Conservation (phyloP, 495 filamentous ascomycete species). For the Sabuloglossum arenarium region DNA sequence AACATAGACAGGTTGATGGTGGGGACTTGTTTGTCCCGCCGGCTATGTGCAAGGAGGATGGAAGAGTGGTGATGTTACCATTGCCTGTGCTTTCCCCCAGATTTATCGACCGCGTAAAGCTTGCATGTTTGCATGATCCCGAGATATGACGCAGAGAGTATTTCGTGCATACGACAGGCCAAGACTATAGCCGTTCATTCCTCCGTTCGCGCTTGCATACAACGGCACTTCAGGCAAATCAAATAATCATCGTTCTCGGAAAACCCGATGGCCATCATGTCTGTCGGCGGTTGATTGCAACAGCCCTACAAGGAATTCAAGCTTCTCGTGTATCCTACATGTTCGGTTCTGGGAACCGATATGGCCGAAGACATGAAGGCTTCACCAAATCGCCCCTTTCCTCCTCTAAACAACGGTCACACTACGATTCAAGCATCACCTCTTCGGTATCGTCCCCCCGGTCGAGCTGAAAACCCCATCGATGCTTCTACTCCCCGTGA, state of each 20-base stretch:
- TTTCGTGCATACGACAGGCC: too few relatives aligned
- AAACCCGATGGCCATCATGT: background rate
- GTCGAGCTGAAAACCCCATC: conserved; percentile 22
- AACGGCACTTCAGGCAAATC: too few relatives aligned
- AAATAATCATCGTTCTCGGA: background rate
- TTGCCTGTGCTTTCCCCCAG: too few relatives aligned
- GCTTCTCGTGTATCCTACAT: background rate
- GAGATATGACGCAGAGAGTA: too few relatives aligned
- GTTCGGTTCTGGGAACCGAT: background rate
- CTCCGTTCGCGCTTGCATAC: too few relatives aligned
- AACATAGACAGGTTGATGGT: too few relatives aligned
- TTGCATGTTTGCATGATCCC: too few relatives aligned
- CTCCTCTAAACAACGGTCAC: background rate
- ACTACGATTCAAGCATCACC: conserved; percentile 3
- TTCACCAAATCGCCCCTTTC: background rate
- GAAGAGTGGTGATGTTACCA: too few relatives aligned
- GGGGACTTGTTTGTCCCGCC: too few relatives aligned
- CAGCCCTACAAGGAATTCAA: background rate
- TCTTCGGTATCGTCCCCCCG: conserved; percentile 20
- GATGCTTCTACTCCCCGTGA: conserved; percentile 16
- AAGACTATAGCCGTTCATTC: too few relatives aligned
- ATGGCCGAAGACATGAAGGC: background rate
- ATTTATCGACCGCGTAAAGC: too few relatives aligned
- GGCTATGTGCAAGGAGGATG: too few relatives aligned
- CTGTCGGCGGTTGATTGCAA: background rate